Conservation (phyloP, 768 basidiomycete genomes). For the Boletales sp. region DNA sequence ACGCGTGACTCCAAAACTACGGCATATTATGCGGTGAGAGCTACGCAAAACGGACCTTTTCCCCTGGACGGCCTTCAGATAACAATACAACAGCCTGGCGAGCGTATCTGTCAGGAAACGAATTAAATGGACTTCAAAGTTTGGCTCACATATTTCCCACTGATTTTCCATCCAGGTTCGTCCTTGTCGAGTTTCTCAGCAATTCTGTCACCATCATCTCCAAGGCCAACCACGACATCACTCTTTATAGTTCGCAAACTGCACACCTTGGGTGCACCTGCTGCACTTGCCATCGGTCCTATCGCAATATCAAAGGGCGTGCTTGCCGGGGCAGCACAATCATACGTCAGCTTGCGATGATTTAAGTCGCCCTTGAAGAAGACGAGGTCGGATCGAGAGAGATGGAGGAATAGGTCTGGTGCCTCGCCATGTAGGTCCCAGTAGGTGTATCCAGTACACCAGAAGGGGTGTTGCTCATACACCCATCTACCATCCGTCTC, state of each 20-base stretch:
- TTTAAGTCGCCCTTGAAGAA: constrained; percentile 94
- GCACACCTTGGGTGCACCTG: constrained; percentile 84
- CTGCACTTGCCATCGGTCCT: constrained; percentile 84
- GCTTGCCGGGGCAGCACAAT: constrained; percentile 80
- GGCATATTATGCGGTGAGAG: background rate
- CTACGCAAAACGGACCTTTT: constrained; percentile 76
- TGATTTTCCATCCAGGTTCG: constrained; percentile 96
- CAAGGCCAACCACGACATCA: constrained; percentile 90
- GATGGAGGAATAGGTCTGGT: constrained; percentile 88
- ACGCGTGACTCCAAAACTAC: background rate
- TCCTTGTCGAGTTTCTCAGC: constrained; percentile 79
- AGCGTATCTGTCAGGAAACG: constrained; percentile 10
- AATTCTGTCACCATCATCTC: constrained; percentile 58
- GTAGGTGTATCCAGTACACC: constrained; percentile 96
- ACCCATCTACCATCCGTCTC: constrained; percentile 91
- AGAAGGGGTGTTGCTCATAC: constrained; percentile 92
- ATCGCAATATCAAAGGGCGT: constrained; percentile 90
- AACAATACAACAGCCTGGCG: constrained; percentile 79
- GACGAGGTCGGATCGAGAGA: constrained; percentile 87
- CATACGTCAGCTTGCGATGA: constrained; percentile 87
- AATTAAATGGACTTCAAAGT: background rate
- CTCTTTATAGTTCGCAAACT: constrained; percentile 92
- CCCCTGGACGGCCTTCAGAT: constrained; percentile 85
- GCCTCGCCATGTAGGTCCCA: constrained; percentile 84
- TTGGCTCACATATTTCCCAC: constrained; percentile 84